Conservation (phyloP, 495 filamentous ascomycete genomes). For the Neurospora sp. region DNA sequence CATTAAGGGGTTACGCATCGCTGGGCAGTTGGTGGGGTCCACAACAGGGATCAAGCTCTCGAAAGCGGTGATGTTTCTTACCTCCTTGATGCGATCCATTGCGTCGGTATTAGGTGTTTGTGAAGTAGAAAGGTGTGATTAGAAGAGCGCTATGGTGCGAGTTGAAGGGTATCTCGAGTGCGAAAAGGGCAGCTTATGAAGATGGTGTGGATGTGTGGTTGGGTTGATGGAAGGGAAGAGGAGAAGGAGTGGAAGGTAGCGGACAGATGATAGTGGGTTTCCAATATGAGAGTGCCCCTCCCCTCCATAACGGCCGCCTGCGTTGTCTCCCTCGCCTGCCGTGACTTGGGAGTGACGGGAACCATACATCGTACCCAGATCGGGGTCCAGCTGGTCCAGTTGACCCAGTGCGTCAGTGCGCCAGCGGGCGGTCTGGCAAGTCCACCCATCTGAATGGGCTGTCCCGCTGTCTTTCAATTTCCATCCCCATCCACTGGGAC, state of each 20-base stretch:
- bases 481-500: not conserved
- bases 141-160: conserved; percentile 4
- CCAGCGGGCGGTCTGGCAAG: conserved; percentile 2
- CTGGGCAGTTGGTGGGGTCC: conserved; percentile 32
- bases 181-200: conserved; percentile 1
- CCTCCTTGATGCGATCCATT: conserved; percentile 77
- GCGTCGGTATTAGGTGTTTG: conserved; percentile 11
- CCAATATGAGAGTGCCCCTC: conserved; percentile 25
- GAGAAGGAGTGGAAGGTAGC: conserved; percentile 13
- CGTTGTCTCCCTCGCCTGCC: conserved; percentile 3
- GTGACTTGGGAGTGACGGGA: not conserved
- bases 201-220: conserved; percentile 11
- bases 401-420: not conserved
- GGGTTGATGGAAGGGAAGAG: conserved; percentile 5
- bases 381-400: not conserved
- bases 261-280: conserved; percentile 13
- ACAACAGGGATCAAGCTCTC: conserved; percentile 21
- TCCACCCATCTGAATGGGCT: not conserved
- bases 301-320: conserved; percentile 9
- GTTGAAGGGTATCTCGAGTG: not conserved
- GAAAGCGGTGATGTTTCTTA: conserved; percentile 36
- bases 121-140: conserved; percentile 3
- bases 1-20: conserved; percentile 5
- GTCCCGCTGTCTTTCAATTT: not conserved
- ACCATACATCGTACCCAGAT: not conserved